Evolutionary conservation across 768 basidiomycete species (phyloP), one percentile per base, ranked within the genome.

Genomic region (Mycena latifolia): DNA sequence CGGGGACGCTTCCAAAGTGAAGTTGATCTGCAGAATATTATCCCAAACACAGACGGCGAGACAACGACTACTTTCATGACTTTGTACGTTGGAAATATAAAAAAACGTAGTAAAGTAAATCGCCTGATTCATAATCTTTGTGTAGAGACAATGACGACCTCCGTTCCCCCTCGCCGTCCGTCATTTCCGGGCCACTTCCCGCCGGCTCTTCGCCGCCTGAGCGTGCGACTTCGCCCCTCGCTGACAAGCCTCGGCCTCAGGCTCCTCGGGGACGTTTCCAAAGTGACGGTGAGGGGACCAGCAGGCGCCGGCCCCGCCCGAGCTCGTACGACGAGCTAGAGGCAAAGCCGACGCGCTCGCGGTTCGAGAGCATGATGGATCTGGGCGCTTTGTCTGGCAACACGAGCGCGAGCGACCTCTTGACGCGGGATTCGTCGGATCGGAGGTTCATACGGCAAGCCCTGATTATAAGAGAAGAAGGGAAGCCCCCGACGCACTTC

Each of bases 381-480:
- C 77, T 91, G 18, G 85, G 89, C 27, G 85, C 77, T 50, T 80
- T 79, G 9, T 83, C 85, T 28, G 77, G 79, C 61, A 83, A 86
- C 64, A 82, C 86, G 22, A 88, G 84, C 75, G 85, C 87, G 55
- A 93, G 91, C 76, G 92, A 93, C 76, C 76, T 92, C 65, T 77
- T 87, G 72, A 76, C 81, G 63, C 82, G 89, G 50, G 86, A 89
- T 74, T 87, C 88, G 31, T 79, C 87, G 76, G 91, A 92, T 69
- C 90, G 89, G 24, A 87, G 84, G 71, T 83, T 84, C 3, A 82
- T 87, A 27, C 82, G 92, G 37, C 88, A 89, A 79, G 88, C 89
- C 45, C 81, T 96, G 39, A 84, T 95, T 47, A 85, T 96, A 52
- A 83, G 86, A 74, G 95, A 96, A 80, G 89, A 92, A 68, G 94